Conservation (phyloP, 768 basidiomycete genomes). For the Lactarius trivialis region DNA sequence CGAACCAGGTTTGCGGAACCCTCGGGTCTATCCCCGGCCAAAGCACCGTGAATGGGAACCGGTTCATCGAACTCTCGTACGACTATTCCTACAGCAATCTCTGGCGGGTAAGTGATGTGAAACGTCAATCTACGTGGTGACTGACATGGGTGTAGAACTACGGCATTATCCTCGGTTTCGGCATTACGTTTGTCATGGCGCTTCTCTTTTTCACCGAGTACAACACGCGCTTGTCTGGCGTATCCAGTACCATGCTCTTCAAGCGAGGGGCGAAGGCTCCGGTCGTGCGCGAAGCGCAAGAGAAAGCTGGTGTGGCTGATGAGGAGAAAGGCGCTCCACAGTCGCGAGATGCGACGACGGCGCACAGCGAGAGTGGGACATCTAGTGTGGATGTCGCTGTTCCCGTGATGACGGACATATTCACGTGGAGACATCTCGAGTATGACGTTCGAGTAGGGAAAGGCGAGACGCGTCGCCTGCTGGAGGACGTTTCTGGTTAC, state of each 20-base stretch:
- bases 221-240: conserved; percentile 34
- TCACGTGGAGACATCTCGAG: conserved; percentile 71
- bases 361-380: conserved; percentile 3
- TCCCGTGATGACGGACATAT: conserved; percentile 44
- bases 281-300: conserved; percentile 10
- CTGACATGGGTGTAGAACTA: conserved; percentile 40
- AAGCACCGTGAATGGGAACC: conserved; percentile 51
- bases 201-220: conserved; percentile 57
- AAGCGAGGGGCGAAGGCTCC: conserved; percentile 45
- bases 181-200: conserved; percentile 45
- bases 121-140: background rate
- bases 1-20: conserved; percentile 72
- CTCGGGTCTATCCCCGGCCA: conserved; percentile 60
- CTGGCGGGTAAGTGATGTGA: conserved; percentile 37
- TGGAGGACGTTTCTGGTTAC: conserved; percentile 72
- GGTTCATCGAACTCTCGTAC: conserved; percentile 44
- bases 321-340: conserved; percentile 26
- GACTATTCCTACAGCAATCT: conserved; percentile 41
- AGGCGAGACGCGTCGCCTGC: conserved; percentile 40
- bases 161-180: conserved; percentile 66
- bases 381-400: conserved; percentile 12
- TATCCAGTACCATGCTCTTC: conserved; percentile 50
- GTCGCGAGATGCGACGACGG: background rate
- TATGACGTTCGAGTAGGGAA: conserved; percentile 57
- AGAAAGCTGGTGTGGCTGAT: conserved; percentile 23